phyloP scores from a whole-genome alignment of 2,329 filamentous ascomycete species.

The Fonsecaea multimorphosa region DNA sequence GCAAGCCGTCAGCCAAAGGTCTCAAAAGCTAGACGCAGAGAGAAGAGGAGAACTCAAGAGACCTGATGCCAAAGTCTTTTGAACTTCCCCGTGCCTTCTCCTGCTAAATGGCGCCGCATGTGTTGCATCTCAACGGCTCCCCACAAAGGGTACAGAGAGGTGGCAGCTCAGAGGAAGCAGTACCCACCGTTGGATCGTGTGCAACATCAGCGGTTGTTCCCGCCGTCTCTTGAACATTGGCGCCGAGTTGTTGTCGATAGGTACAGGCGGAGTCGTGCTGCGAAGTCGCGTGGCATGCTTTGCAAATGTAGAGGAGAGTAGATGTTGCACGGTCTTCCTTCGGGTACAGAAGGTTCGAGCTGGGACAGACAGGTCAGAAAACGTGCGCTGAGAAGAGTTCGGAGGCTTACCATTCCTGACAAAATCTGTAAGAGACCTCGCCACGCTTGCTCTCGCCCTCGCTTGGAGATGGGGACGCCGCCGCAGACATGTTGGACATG shows the following conservation, averaged over 20 bases:
- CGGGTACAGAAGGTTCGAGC: conserved; percentile 96
- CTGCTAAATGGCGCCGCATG: conserved; percentile 56
- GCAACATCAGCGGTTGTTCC: conserved; percentile 97
- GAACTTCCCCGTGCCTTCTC: conserved; percentile 39
- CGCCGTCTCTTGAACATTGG: conserved; percentile 89
- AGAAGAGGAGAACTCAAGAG: conserved; percentile 4
- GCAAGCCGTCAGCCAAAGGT: conserved; percentile 38
- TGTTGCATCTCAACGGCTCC: conserved; percentile 60
- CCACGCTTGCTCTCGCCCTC: conserved; percentile 47
- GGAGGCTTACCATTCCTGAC: conserved; percentile 79
- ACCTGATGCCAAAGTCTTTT: background rate
- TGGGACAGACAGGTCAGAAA: conserved; percentile 43
- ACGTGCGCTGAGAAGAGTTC: background rate
- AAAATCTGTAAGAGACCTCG: conserved; percentile 94
- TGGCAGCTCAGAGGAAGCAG: conserved; percentile 43
- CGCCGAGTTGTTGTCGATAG: conserved; percentile 93
- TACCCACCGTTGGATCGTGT: conserved; percentile 97
- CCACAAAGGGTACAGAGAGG: conserved; percentile 65
- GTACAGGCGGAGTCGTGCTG: conserved; percentile 87
- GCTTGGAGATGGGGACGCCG: conserved; percentile 51
- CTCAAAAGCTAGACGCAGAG: conserved; percentile 42
- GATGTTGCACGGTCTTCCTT: conserved; percentile 87
- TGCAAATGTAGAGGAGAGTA: conserved; percentile 91
- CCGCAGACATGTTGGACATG: conserved; percentile 34
- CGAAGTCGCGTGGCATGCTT: conserved; percentile 91